Percentiles rank a stretch among this genome's conserved stretches.
These are phyloP conservation scores for Clathrospora elynae DNA, from an alignment of 2,329 filamentous ascomycete species.

Conservation along the genomic window DNA sequence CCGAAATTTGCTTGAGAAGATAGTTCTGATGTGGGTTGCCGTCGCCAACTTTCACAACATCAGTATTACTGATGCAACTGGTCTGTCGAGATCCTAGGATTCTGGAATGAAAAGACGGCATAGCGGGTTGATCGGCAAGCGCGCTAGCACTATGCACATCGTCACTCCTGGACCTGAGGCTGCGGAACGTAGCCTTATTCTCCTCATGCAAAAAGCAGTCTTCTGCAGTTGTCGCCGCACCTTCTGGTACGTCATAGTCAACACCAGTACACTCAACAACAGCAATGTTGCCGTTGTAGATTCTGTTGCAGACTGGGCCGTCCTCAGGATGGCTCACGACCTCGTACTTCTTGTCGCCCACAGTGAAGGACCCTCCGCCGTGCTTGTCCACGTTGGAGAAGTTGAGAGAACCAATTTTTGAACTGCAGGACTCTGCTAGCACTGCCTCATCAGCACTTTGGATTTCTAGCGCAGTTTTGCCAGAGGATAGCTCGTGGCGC, in stretches of 20 bases:
- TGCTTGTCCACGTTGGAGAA: neutral
- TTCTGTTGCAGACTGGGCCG: neutral
- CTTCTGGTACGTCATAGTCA: neutral
- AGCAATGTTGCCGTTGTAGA: neutral
- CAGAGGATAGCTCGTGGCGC: too few relatives aligned
- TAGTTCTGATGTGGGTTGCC: neutral
- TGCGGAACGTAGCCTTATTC: neutral
- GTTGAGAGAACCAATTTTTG: too few relatives aligned
- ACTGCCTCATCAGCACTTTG: too few relatives aligned
- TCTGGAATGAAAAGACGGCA: too few relatives aligned
- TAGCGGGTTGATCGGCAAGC: too few relatives aligned
- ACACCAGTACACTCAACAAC: neutral
- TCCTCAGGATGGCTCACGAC: neutral
- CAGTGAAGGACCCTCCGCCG: neutral
- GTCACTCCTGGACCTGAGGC: neutral
- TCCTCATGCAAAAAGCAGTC: too few relatives aligned
- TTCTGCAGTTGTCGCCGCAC: too few relatives aligned
- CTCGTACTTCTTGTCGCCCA: neutral
- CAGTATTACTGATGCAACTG: neutral
- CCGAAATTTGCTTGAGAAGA: neutral
- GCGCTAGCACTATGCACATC: too few relatives aligned
- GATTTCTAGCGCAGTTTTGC: too few relatives aligned
- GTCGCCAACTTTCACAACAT: neutral
- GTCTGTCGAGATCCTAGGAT: neutral
- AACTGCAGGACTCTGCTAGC: too few relatives aligned